A percentile compares a stretch with the other conserved stretches of the same genome.
These are phyloP conservation scores for Aspergillus cristatus DNA, from an alignment of 495 filamentous ascomycete genomes.

Conservation along the genomic window DNA sequence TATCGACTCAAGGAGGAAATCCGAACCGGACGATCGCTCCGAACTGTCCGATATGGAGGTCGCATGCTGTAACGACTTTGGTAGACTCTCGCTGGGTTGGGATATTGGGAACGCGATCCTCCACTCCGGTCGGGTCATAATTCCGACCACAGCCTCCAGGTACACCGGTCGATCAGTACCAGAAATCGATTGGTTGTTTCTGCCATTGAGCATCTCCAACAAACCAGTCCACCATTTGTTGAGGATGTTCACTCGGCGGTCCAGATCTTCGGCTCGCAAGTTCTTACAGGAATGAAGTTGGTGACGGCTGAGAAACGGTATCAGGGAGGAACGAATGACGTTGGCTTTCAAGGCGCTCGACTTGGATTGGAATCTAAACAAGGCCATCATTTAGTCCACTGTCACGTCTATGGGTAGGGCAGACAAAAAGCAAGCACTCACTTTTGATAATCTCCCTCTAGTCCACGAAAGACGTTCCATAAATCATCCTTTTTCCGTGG, in stretches of 20 bases:
- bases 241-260: slow-evolving; percentile 70
- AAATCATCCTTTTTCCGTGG: slow-evolving; percentile 69
- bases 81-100: slow-evolving; percentile 15
- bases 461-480: slow-evolving; percentile 72
- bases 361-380: slow-evolving; percentile 59
- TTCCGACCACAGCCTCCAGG: slow-evolving; percentile 68
- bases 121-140: slow-evolving; percentile 96
- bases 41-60: slow-evolving; percentile 33
- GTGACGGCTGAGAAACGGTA: slow-evolving; percentile 77
- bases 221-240: slow-evolving; percentile 96
- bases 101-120: slow-evolving; percentile 53
- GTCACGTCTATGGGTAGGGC: too few species aligned
- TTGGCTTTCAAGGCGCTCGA: slow-evolving; percentile 70
- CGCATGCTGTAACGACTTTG: slow-evolving; percentile 25
- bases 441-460: slow-evolving; percentile 79
- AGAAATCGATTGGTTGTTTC: slow-evolving; percentile 60
- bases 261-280: slow-evolving; percentile 73
- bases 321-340: slow-evolving; percentile 64
- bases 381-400: neutral
- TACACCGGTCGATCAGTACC: slow-evolving; percentile 73
- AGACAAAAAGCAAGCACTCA: too few species aligned
- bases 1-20: slow-evolving; percentile 80
- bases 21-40: slow-evolving; percentile 46
- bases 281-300: slow-evolving; percentile 61
- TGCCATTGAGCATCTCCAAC: slow-evolving; percentile 74